Evolutionary conservation across 129 eudicot genomes (phyloP).

Genomic region (Centaurea solstitialis): DNA sequence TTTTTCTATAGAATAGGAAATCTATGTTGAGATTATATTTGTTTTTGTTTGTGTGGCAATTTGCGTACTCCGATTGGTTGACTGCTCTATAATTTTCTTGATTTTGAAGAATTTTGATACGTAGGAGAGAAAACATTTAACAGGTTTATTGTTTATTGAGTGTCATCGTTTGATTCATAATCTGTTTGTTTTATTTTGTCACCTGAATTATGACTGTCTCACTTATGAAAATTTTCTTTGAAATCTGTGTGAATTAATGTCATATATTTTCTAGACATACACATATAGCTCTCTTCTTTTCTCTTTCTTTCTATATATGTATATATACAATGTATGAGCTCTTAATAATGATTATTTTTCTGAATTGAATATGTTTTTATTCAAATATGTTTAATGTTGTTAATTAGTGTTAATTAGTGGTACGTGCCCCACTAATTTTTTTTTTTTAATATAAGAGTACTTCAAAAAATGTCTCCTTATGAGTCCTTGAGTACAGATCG

Average conservation of each 20-base stretch:
- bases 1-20: no score
- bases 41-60: neutral
- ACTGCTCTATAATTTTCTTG: neutral
- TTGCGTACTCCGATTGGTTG: neutral
- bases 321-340: neutral
- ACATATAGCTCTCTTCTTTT: no score
- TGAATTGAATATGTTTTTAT: neutral
- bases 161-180: neutral
- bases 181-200: neutral
- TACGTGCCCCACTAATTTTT: no score
- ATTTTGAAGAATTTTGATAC: neutral
- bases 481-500: no score
- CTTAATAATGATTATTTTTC: neutral
- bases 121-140: constrained; percentile 1
- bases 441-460: no score
- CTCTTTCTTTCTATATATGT: no score
- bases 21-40: neutral
- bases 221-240: neutral
- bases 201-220: no score
- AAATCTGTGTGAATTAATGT: neutral
- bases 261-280: no score
- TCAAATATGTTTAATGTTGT: neutral
- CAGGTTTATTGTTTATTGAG: neutral
- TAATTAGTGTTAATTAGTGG: no score
- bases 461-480: no score